phyloP scores from a whole-genome alignment of 179 eudicot species.

The Beta corolliflora region DNA sequence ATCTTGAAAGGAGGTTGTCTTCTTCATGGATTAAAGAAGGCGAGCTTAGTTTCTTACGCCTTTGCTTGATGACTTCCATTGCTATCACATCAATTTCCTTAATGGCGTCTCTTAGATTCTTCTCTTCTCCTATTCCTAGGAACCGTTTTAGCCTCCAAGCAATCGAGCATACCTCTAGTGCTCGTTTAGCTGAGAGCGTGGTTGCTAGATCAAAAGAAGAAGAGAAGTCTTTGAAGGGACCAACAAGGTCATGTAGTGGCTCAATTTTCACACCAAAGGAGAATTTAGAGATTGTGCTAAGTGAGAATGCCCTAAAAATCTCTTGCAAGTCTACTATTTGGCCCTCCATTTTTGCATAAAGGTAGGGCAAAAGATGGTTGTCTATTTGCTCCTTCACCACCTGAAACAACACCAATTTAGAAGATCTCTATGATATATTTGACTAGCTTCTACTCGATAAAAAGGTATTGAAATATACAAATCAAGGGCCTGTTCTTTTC shows the following conservation, averaged over 20 bases:
- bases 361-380: conserved; percentile 46
- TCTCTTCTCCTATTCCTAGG: conserved; percentile 58
- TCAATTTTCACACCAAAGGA: conserved; percentile 64
- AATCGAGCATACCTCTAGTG: conserved; percentile 50
- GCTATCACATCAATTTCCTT: conserved; percentile 47
- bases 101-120: conserved; percentile 46
- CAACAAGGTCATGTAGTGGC: conserved; percentile 4
- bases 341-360: conserved; percentile 26
- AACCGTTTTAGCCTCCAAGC: conserved; percentile 59
- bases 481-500: too few relatives aligned
- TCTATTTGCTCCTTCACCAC: conserved; percentile 48
- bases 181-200: conserved; percentile 62
- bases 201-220: conserved; percentile 61
- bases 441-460: not conserved
- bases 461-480: not conserved
- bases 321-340: conserved; percentile 47
- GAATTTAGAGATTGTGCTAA: conserved; percentile 60
- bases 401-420: conserved; percentile 27
- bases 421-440: not conserved
- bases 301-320: conserved; percentile 56
- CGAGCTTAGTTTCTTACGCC: conserved; percentile 42
- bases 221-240: conserved; percentile 42
- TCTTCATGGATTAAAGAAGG: conserved; percentile 10
- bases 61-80: conserved; percentile 48
- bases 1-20: conserved; percentile 58